Conservation (phyloP, 2,329 filamentous ascomycete species). For the Verticillium zaregamsianum region DNA sequence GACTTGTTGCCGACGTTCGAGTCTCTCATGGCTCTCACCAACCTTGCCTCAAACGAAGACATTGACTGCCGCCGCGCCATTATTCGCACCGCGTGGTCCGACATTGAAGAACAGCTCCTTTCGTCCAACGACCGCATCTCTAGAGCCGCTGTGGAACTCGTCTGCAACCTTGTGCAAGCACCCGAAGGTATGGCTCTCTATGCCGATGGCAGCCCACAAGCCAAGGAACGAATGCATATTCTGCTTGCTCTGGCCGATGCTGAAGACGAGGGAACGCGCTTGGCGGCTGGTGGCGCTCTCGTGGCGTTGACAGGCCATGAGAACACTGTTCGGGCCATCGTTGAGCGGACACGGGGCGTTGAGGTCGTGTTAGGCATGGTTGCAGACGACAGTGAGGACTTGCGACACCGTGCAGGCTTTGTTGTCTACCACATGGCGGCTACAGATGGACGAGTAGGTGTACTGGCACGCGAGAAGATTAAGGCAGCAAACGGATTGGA, state of each 20-base stretch:
- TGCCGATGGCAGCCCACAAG: constrained; percentile 61
- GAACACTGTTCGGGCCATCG: constrained; percentile 64
- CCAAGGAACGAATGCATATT: constrained; percentile 73
- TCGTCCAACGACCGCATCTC: constrained; percentile 71
- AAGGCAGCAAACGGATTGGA: constrained; percentile 61
- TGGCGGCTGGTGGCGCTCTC: constrained; percentile 82
- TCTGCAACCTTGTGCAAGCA: constrained; percentile 82
- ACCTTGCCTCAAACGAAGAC: constrained; percentile 78
- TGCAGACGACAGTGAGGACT: constrained; percentile 63
- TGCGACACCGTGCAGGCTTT: constrained; percentile 71
- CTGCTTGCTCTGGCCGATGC: constrained; percentile 84
- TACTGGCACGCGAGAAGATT: constrained; percentile 55
- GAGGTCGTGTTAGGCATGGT: constrained; percentile 79
- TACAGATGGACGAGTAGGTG: constrained; percentile 61
- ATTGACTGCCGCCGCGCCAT: constrained; percentile 63
- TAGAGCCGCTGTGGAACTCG: constrained; percentile 79
- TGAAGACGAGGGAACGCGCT: constrained; percentile 73
- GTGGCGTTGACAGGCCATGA: constrained; percentile 81
- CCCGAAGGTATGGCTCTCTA: constrained; percentile 65
- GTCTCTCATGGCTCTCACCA: constrained; percentile 85
- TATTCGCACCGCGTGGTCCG: constrained; percentile 67
- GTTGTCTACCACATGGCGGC: constrained; percentile 69
- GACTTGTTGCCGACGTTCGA: constrained; percentile 90
- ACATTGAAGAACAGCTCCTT: constrained; percentile 79
- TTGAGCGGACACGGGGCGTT: constrained; percentile 68